Base-by-base conservation (phyloP, 208 protist genomes). In the Leishmania arabica region DNA sequence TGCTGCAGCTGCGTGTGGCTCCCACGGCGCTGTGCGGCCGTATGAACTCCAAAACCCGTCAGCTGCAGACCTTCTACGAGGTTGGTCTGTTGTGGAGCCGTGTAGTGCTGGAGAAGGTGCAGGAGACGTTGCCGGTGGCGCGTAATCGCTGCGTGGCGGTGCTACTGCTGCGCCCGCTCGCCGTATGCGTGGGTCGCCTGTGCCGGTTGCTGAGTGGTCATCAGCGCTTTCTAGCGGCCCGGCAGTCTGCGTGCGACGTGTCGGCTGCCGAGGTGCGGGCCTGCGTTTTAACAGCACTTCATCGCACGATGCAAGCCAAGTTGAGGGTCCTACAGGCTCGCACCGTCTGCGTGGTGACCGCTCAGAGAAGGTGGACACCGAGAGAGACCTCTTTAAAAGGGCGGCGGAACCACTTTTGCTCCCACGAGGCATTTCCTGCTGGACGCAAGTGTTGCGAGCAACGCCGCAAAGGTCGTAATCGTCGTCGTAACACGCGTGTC, bases 1-100 rank as follows among this genome's bases (percentile, higher is more conserved):
- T 92, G 15, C 21, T 93, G 31, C 75, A 84, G 34, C 77, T 92
- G 60, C 90, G 93, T 49, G 80, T 86, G 2, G 87, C 90, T 1
- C 72, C 88, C 4, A 93, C 89, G 2, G 85, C 79, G 60, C 69
- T 95, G 58, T 95, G 91, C 73, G 45, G 81, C 37, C 81, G 81
- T 37, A 81, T 94, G 49, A 95, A 94, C 83, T 89, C 79, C 56
- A 84, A 78, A 37, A 34, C 60, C 40, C 88, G 93, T 8, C 90
- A 93, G 45, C 42, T 92, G 77, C 91, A 93, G 77, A 95, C 93
- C 19, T 65, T 96, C 6, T 91, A 89, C 62, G 93, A 96, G 70
- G 82, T 90, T 2, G 78, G 74, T 0, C 80, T 95, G 47, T 72
- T 96, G 37, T 93, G 88, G 88, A 85, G 88, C 42, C 86, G 90